Base-by-base conservation (phyloP, 75 land plant species). In the Cryptomeria japonica region DNA sequence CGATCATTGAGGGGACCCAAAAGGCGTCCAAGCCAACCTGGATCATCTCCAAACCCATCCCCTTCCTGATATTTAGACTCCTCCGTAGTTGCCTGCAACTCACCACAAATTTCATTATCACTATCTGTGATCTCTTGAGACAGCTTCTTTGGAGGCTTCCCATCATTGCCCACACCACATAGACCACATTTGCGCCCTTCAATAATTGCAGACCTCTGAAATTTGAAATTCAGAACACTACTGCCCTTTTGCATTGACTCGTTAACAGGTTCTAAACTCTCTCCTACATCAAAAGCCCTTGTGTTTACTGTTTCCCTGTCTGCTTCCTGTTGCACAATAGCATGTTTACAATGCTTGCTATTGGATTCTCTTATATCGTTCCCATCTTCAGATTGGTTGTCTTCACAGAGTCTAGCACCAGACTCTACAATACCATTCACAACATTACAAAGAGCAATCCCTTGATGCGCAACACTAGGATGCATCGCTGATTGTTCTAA, bases 11-110 rank as follows among this genome's bases (percentile, higher is more conserved):
- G 92, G 76, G 99, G 99, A 73, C 98, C 99, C 89, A 98, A 87
- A 19, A 96, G 93, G 41, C 94, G 93, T 31, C 99, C 99, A 89
- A 97, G 95, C 97, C 99, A 96, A 64, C 96, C 97, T 80, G 95
- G 93, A 47, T 96, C 95, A 90, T 92, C 93, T 56, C 94, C 97
- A 92, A 96, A 97, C 37, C 94, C 97, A 91, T 95, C 97, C 91
- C 93, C 92, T 68, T 90, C 85, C 73, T 92, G 95, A 91, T 94
- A 95, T 58, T 91, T 90, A 34, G 93, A 89, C 41, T 93, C 93
- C 44, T 92, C 95, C 10, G 92, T 89, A 70, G 90, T 91, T 76
- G 94, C 90, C 37, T 88, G 90, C 32, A 90, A 88, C 85, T 92
- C 91, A 88, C 84, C 92, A 78, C 53, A 75, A 18, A 88, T 90